Conservation (phyloP, 768 basidiomycete species). For the Xerocomellus intermedius region DNA sequence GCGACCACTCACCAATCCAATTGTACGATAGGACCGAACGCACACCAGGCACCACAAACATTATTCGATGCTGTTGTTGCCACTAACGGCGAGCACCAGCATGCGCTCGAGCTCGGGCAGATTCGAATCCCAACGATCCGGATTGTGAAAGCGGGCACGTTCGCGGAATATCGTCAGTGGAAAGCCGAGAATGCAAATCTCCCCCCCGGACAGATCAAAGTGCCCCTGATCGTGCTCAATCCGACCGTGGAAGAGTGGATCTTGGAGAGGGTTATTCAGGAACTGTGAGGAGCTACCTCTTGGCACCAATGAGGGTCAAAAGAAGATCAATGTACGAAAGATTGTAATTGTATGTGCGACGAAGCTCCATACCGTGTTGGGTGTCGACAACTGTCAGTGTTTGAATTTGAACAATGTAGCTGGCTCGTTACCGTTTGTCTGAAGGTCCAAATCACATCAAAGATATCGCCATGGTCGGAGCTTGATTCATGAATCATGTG, state of each 20-base stretch:
- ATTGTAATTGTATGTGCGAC: no score
- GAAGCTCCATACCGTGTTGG: no score
- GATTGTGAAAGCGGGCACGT: constrained; percentile 16
- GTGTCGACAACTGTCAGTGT: no score
- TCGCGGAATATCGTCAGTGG: constrained; percentile 14
- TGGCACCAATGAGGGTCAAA: background rate
- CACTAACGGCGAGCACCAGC: background rate
- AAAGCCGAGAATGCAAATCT: background rate
- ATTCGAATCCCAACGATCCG: constrained; percentile 19
- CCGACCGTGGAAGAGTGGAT: constrained; percentile 11
- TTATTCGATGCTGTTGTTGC: constrained; percentile 10
- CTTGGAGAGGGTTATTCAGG: constrained; percentile 11
- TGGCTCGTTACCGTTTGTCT: no score
- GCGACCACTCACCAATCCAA: background rate
- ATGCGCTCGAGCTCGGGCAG: background rate
- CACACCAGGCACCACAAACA: background rate
- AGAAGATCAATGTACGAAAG: background rate
- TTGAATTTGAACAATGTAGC: no score
- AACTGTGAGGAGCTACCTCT: background rate
- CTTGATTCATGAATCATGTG: no score
- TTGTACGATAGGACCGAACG: constrained; percentile 1
- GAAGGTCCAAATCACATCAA: no score
- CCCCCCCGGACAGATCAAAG: constrained; percentile 13
- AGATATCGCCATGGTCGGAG: no score
- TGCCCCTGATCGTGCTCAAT: constrained; percentile 8